Evolutionary conservation across 257 asterid species (phyloP), one percentile per base, ranked within the genome.

Genomic region (Agastache rugosa): DNA sequence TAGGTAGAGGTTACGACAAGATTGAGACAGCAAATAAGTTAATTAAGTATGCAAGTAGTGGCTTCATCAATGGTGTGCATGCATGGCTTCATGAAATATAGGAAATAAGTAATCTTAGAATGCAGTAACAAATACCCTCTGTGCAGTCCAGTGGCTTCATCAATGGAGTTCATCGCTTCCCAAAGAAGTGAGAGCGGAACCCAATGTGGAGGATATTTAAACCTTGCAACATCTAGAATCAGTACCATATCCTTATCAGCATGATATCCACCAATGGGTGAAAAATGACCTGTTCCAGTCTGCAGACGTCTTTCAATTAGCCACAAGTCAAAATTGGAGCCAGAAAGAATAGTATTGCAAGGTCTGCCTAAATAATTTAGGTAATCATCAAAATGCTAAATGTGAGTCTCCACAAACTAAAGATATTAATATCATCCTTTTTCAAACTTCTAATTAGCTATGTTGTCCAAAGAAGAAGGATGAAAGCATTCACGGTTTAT

Each of bases 161-260:
- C 90, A 54, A 84, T 69, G 22, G 95, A 78, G 72, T 80, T 62
- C 97, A 88, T 91, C 50, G 95, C 97, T 81, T 88, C 88, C 97
- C 97, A 91, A 42, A 91, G 96, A 72, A 88, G 95, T 15, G 85
- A 48, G 19, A 91, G 84, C 17, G 96, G 91, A 79, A 91, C 96
- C 97, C 96, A 91, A 29, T 89, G 93, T 53, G 97, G 96, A 59
- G 97, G 97, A 79, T 90, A 90, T 78, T 90, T 90, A 65, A 90
- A 90, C 73, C 97, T 87, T 35, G 97, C 97, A 72, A 91, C 97
- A 79, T 91, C 97, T 63, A 91, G 80, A 79, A 91, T 87, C 72
- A 91, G 70, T 7, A 82, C 93, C 97, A 89, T 88, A 68, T 91
- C 97, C 55, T 67, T 91, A 59, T 81, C 91, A 23, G 90, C 87